phyloP scores from a whole-genome alignment of 2,329 filamentous ascomycete genomes.

The Exophiala oligosperma region DNA sequence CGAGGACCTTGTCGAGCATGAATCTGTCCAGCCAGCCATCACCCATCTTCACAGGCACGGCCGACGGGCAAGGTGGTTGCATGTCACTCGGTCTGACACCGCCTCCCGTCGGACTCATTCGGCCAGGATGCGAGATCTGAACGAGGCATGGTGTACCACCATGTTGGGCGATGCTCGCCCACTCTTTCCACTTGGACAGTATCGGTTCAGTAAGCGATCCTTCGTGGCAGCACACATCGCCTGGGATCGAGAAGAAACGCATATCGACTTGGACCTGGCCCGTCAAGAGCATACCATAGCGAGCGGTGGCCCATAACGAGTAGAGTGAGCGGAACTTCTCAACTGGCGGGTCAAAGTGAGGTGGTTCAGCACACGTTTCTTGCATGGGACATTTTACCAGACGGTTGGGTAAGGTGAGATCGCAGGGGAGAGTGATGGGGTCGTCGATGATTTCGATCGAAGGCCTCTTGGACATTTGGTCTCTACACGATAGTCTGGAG shows the following conservation, averaged over 20 bases:
- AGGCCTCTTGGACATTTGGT: not conserved
- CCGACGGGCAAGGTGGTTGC: conserved; percentile 38
- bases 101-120: conserved; percentile 44
- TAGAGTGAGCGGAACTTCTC: conserved; percentile 10
- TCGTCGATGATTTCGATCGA: not conserved
- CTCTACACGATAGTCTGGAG: not conserved
- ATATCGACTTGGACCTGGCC: conserved; percentile 48
- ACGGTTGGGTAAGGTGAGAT: conserved; percentile 57
- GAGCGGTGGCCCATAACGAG: conserved; percentile 4
- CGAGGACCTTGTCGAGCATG: conserved; percentile 35
- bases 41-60: conserved; percentile 38
- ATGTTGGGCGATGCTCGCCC: conserved; percentile 38
- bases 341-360: conserved; percentile 11
- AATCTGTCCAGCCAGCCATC: conserved; percentile 39
- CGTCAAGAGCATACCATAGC: conserved; percentile 37
- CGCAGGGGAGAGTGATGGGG: conserved; percentile 50
- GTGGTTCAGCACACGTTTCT: conserved; percentile 13
- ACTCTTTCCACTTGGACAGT: conserved; percentile 35
- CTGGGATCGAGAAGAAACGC: conserved; percentile 39
- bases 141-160: conserved; percentile 45
- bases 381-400: conserved; percentile 42
- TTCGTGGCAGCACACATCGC: conserved; percentile 33
- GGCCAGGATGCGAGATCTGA: conserved; percentile 47
- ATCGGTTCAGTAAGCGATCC: conserved; percentile 28
- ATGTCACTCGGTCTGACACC: conserved; percentile 39